A percentile compares a stretch with the other conserved stretches of the same genome.
Conservation (phyloP, 106 monocot species). For the Hemerocallis citrina region DNA sequence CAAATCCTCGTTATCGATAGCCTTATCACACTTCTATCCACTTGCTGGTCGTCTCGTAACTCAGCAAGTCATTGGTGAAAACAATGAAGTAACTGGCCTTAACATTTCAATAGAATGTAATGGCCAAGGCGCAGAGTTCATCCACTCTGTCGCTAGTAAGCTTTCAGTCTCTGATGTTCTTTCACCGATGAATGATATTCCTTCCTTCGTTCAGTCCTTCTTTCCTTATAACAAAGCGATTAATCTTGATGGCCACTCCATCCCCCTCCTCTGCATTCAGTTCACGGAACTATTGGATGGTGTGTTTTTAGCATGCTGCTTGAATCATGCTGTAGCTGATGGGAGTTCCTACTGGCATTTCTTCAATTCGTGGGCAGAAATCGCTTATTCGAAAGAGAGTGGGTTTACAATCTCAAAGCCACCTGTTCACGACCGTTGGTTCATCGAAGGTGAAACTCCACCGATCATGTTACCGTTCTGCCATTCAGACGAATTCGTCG, state of each 20-base stretch:
- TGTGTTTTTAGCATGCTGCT: slow-evolving; percentile 46
- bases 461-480: slow-evolving; percentile 54
- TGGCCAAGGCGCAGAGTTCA: slow-evolving; percentile 49
- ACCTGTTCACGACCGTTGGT: slow-evolving; percentile 53
- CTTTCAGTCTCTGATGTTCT: slow-evolving; percentile 35
- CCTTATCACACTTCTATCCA: slow-evolving; percentile 61
- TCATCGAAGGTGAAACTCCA: slow-evolving; percentile 24
- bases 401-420: slow-evolving; percentile 9
- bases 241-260: slow-evolving; percentile 36
- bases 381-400: slow-evolving; percentile 9
- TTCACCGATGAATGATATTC: slow-evolving; percentile 9
- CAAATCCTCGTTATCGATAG: slow-evolving; percentile 34
- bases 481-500: slow-evolving; percentile 20
- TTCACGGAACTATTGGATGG: slow-evolving; percentile 30
- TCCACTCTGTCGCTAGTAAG: slow-evolving; percentile 33
- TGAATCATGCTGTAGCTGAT: slow-evolving; percentile 66
- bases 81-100: slow-evolving; percentile 8
- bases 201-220: slow-evolving; percentile 23
- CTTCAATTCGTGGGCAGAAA: slow-evolving; percentile 67
- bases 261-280: slow-evolving; percentile 48
- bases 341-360: slow-evolving; percentile 70
- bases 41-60: slow-evolving; percentile 57
- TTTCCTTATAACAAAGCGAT: slow-evolving; percentile 34
- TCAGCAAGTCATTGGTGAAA: slow-evolving; percentile 4
- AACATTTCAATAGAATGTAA: slow-evolving; percentile 41